Conservation (phyloP, 257 asterid species). For the Misopates orontium region DNA sequence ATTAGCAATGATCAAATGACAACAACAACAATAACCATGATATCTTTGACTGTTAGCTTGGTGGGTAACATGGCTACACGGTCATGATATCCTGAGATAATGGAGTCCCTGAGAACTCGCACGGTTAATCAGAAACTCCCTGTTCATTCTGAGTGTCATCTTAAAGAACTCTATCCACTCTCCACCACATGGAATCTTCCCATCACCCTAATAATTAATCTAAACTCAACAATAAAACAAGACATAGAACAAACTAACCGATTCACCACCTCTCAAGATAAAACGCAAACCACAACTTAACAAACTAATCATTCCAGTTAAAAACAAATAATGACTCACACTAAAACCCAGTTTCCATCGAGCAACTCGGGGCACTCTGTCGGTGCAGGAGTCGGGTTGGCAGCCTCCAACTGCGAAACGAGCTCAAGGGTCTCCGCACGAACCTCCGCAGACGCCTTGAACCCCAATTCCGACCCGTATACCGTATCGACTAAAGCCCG, state of each 20-base stretch:
- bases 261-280: neutral
- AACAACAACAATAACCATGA: no score
- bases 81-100: no score
- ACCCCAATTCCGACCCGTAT: constrained; percentile 76
- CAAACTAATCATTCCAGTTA: neutral
- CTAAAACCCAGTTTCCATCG: constrained; percentile 87
- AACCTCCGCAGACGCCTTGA: constrained; percentile 69
- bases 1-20: no score
- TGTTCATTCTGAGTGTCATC: no score
- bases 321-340: constrained; percentile 45
- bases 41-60: no score
- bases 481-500: constrained; percentile 75
- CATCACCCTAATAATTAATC: no score
- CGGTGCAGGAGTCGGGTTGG: constrained; percentile 84
- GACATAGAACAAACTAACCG: no score
- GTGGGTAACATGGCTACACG: no score
- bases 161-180: neutral
- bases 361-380: constrained; percentile 70
- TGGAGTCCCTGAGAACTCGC: no score
- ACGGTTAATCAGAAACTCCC: no score
- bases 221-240: no score
- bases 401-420: constrained; percentile 81
- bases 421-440: constrained; percentile 90
- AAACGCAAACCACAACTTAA: neutral
- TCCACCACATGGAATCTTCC: neutral